These are phyloP conservation scores for Triticum monococcum DNA, from an alignment of 176 grass and related monocot genomes.

Conservation along the genomic window DNA sequence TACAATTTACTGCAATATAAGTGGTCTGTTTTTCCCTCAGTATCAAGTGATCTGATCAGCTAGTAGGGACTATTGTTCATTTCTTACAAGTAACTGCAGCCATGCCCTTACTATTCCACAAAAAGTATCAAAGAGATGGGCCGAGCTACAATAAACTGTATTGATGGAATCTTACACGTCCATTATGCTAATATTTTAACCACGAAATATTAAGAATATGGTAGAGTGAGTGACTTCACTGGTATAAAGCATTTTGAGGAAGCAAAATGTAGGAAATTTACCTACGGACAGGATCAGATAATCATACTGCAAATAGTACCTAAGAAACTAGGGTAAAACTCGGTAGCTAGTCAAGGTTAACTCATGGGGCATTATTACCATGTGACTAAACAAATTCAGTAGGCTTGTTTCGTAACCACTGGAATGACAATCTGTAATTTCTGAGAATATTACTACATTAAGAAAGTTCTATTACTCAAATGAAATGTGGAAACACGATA, in stretches of 20 bases:
- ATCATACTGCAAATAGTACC: constrained; percentile 14
- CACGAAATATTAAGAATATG: constrained; percentile 5
- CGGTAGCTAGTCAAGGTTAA: constrained; percentile 22
- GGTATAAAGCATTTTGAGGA: background rate
- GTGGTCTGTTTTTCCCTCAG: background rate
- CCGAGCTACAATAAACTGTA: constrained; percentile 6
- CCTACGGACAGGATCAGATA: background rate
- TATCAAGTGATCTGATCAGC: constrained; percentile 7
- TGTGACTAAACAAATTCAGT: constrained; percentile 2
- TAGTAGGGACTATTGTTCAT: background rate
- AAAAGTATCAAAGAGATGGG: background rate
- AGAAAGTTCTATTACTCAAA: background rate
- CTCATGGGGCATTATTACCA: background rate
- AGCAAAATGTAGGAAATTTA: constrained; percentile 18
- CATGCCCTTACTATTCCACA: background rate
- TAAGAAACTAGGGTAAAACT: constrained; percentile 5
- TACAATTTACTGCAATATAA: constrained; percentile 17
- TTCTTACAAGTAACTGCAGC: constrained; percentile 16
- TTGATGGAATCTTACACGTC: constrained; percentile 8
- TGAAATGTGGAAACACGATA: background rate
- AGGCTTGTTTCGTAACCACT: background rate
- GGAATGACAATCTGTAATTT: background rate
- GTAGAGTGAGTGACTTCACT: constrained; percentile 9
- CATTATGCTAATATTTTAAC: background rate
- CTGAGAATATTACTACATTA: constrained; percentile 11